Percentiles rank a stretch among this genome's conserved stretches.
phyloP scores from a whole-genome alignment of 768 basidiomycete species.

The Astraeus odoratus region DNA sequence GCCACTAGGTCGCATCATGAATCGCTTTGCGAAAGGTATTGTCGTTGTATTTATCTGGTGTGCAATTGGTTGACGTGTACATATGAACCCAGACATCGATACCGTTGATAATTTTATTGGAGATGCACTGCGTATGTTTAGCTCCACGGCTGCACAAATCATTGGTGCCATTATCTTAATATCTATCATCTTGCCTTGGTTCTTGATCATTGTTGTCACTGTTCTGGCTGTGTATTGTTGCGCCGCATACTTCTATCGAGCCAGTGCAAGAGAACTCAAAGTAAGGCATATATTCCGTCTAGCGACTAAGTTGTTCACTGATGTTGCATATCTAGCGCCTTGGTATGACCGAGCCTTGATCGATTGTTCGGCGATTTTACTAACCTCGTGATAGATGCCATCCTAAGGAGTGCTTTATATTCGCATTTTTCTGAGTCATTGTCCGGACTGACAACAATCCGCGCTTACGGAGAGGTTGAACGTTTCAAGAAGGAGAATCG shows the following conservation, averaged over 20 bases:
- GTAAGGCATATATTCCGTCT: conserved; percentile 25
- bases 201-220: conserved; percentile 65
- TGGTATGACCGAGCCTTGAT: conserved; percentile 31
- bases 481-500: conserved; percentile 76
- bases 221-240: conserved; percentile 59
- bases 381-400: conserved; percentile 46
- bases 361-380: background rate
- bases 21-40: conserved; percentile 77
- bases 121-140: conserved; percentile 73
- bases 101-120: conserved; percentile 72
- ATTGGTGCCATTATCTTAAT: conserved; percentile 75
- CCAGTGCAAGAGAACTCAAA: conserved; percentile 84
- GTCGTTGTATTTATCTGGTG: background rate
- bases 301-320: background rate
- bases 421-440: conserved; percentile 91
- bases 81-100: conserved; percentile 53
- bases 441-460: conserved; percentile 79
- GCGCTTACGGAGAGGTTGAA: conserved; percentile 75
- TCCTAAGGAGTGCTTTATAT: conserved; percentile 82
- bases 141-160: conserved; percentile 55
- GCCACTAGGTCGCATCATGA: conserved; percentile 85
- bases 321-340: conserved; percentile 37
- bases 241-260: conserved; percentile 76
- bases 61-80: background rate
- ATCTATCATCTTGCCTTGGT: conserved; percentile 74